These are phyloP conservation scores for Canariomyces notabilis DNA, from an alignment of 2,329 filamentous ascomycete genomes.

Conservation along the genomic window DNA sequence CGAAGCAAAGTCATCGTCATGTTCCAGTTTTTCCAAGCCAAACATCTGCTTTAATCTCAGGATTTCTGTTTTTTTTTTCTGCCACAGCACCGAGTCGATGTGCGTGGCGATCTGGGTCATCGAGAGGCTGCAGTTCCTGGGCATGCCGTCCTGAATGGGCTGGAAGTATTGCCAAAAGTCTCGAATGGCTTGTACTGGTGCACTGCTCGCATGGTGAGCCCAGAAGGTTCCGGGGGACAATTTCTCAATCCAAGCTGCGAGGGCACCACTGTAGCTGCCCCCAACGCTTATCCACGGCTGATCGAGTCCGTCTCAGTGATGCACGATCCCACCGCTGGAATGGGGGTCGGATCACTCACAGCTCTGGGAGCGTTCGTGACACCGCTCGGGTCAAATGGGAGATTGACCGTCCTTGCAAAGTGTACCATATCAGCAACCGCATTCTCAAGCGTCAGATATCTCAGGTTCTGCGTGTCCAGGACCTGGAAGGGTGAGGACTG, in stretches of 20 bases:
- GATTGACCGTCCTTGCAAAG: slow-evolving; percentile 47
- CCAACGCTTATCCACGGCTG: slow-evolving; percentile 54
- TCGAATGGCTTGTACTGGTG: slow-evolving; percentile 49
- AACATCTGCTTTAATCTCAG: slow-evolving; percentile 47
- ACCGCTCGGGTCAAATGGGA: slow-evolving; percentile 48
- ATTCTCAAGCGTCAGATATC: slow-evolving; percentile 50
- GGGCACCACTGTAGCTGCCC: slow-evolving; percentile 52
- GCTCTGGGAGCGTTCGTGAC: slow-evolving; percentile 46
- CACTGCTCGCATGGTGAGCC: slow-evolving; percentile 55
- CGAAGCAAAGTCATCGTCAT: slow-evolving; percentile 49
- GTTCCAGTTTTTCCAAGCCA: slow-evolving; percentile 43
- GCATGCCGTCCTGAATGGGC: slow-evolving; percentile 53
- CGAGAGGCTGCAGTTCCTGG: slow-evolving; percentile 52
- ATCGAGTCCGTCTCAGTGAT: background rate
- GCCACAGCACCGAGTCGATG: slow-evolving; percentile 44
- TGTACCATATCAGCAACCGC: slow-evolving; percentile 48
- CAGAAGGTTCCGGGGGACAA: slow-evolving; percentile 52
- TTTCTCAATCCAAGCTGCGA: slow-evolving; percentile 52
- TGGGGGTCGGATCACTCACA: slow-evolving; percentile 21
- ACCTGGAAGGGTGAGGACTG: slow-evolving; percentile 47
- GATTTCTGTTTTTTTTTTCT: slow-evolving; percentile 39
- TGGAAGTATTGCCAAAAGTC: slow-evolving; percentile 56
- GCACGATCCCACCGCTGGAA: background rate
- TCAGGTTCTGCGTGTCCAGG: slow-evolving; percentile 48
- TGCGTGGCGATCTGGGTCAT: slow-evolving; percentile 47